A percentile compares a stretch with the other conserved stretches of the same genome.
Conservation (phyloP, 2,329 filamentous ascomycete genomes). For the Trichoderma breve region DNA sequence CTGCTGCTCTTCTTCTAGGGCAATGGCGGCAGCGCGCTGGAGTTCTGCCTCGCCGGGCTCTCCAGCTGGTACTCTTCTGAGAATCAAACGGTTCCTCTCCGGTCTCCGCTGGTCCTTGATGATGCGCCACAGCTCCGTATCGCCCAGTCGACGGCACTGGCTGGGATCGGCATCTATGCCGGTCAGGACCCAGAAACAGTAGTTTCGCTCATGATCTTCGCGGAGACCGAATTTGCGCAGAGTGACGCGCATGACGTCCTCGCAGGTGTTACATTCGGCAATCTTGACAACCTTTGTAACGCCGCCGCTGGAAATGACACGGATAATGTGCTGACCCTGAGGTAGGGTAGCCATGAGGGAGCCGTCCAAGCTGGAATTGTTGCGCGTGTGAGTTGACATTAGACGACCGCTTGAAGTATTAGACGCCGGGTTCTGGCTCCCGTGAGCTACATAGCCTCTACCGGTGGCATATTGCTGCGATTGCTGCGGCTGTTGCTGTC, state of each 20-base stretch:
- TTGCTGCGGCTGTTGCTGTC: conserved; percentile 44
- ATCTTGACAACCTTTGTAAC: conserved; percentile 94
- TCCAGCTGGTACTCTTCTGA: conserved; percentile 87
- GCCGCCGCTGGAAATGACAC: conserved; percentile 88
- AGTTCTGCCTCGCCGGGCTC: conserved; percentile 87
- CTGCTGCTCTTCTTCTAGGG: conserved; percentile 79
- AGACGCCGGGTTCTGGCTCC: conserved; percentile 59
- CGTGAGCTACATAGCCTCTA: conserved; percentile 44
- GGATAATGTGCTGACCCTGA: conserved; percentile 81
- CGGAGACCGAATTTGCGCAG: conserved; percentile 83
- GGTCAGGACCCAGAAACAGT: conserved; percentile 92
- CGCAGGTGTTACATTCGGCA: conserved; percentile 83
- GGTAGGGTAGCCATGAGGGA: conserved; percentile 84
- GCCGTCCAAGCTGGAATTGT: conserved; percentile 80
- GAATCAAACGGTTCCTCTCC: conserved; percentile 85
- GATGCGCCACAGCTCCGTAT: conserved; percentile 85
- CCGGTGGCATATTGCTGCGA: conserved; percentile 47
- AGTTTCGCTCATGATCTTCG: conserved; percentile 89
- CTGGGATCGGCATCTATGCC: conserved; percentile 79
- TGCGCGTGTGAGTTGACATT: conserved; percentile 68
- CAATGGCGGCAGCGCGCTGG: conserved; percentile 82
- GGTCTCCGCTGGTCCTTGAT: conserved; percentile 82
- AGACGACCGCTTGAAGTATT: conserved; percentile 63
- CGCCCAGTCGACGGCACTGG: conserved; percentile 77
- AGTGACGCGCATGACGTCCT: conserved; percentile 88